Percentiles rank a stretch among this genome's conserved stretches.
Evolutionary conservation across 2,329 filamentous ascomycete species (phyloP).

Genomic region (Fusarium haematococcum): DNA sequence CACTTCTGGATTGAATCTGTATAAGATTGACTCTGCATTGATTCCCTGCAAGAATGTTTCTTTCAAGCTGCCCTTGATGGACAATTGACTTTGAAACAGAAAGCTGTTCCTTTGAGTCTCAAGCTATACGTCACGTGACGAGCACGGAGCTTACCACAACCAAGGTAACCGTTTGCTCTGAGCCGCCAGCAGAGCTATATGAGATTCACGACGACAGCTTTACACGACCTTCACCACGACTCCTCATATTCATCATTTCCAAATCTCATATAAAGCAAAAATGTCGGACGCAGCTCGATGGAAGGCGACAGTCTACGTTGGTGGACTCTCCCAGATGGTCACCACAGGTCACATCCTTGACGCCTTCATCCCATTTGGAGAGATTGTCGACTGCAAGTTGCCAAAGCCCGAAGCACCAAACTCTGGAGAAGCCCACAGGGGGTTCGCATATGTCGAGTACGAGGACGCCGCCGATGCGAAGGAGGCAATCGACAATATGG

Average conservation of each 20-base stretch:
- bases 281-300: slow-evolving; percentile 88
- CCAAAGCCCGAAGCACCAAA: slow-evolving; percentile 89
- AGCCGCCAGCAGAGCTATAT: slow-evolving; percentile 15
- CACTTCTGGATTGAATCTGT: too few relatives aligned
- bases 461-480: slow-evolving; percentile 86
- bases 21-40: background rate
- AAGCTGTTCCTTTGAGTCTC: background rate
- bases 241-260: background rate
- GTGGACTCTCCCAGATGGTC: slow-evolving; percentile 84
- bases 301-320: slow-evolving; percentile 93
- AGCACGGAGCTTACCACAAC: slow-evolving; percentile 21
- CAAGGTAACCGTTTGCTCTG: slow-evolving; percentile 4
- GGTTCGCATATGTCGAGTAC: slow-evolving; percentile 97
- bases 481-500: slow-evolving; percentile 99
- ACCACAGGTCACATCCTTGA: slow-evolving; percentile 82
- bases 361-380: slow-evolving; percentile 96
- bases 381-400: slow-evolving; percentile 90
- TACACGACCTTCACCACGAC: slow-evolving; percentile 6
- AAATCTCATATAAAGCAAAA: slow-evolving; percentile 4
- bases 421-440: slow-evolving; percentile 82
- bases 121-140: slow-evolving; percentile 33
- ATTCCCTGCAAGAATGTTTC: background rate
- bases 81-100: background rate
- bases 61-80: background rate
- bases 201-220: slow-evolving; percentile 18